Evolutionary conservation across 768 basidiomycete genomes (phyloP), one percentile per base, ranked within the genome.

Genomic region (Roridomyces roridus): DNA sequence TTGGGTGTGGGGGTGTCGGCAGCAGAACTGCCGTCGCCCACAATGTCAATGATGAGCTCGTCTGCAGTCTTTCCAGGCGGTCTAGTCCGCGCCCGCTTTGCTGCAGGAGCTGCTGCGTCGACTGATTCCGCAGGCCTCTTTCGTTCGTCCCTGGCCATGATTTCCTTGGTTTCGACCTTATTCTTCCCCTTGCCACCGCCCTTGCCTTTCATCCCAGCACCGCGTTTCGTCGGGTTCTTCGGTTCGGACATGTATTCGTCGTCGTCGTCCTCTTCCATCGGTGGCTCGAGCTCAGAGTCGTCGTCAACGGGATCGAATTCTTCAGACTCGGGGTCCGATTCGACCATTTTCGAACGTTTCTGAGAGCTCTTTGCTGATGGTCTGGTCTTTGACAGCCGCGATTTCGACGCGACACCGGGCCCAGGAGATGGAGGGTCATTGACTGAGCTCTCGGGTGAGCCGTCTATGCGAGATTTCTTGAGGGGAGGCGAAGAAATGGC

Each of bases 91-190:
- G 69, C 48, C 40, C 76, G 70, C 47, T 70, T 68, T n/a, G 69
- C 71, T 36, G 66, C 67, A 44, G 68, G 64, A 31, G 59, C 64
- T 20, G 65, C 69, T 8, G 58, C 65, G 8, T 58, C 65, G 34
- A 20, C 35, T 11, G 46, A 47, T 26, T 51, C 36, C 52, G 36
- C 18, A 48, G 66, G 57, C 46, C 61, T 44, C 10, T 72, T 79
- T 42, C 80, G 71, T 56, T 80, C 79, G 59, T 80, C 79, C 57
- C 72, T 77, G 41, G 75, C 71, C 52, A 65, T 36, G n/a, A 79
- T 67, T 34, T 75, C 72, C 44, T 68, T 77, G 51, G 71, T 65
- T 51, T 68, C 72, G 28, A 58, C 68, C 62, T 76, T 79, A 40
- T 62, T 68, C 55, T 75, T 76, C 31, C 57, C 67, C 48, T 72